phyloP scores from a whole-genome alignment of 75 land plant species.

The Adiantum capillusveneris region DNA sequence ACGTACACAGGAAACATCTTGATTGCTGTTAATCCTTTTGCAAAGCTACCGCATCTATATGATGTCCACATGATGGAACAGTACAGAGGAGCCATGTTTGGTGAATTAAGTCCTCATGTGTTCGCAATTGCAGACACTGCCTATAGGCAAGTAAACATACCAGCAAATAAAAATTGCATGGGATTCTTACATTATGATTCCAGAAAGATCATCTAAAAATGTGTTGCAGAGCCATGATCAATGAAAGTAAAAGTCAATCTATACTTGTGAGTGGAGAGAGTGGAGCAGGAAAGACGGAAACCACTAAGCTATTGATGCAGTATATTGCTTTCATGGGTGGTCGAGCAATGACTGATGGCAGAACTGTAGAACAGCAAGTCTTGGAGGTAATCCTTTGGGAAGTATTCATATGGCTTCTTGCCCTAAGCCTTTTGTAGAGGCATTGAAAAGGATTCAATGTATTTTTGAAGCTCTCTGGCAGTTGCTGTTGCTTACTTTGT shows the following conservation, averaged over 20 bases:
- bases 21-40: constrained; percentile 87
- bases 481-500: not conserved
- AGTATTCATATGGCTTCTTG: not conserved
- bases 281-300: constrained; percentile 95
- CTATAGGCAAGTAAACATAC: constrained; percentile 43
- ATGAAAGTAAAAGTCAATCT: constrained; percentile 73
- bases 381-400: constrained; percentile 50
- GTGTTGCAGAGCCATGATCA: constrained; percentile 52
- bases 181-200: not conserved
- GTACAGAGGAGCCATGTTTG: constrained; percentile 79
- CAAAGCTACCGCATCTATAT: constrained; percentile 76
- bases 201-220: not conserved
- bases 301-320: constrained; percentile 81
- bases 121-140: constrained; percentile 90
- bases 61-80: constrained; percentile 91
- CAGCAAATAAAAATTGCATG: not conserved
- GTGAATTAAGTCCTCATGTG: constrained; percentile 89
- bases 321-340: constrained; percentile 96
- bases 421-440: too few species aligned
- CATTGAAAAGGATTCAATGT: too few species aligned
- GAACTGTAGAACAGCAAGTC: constrained; percentile 88
- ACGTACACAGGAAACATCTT: constrained; percentile 87
- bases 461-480: not conserved
- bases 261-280: constrained; percentile 94
- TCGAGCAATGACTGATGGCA: constrained; percentile 65